phyloP scores from a whole-genome alignment of 73 alveolate genomes.

The Breviolum minutum region DNA sequence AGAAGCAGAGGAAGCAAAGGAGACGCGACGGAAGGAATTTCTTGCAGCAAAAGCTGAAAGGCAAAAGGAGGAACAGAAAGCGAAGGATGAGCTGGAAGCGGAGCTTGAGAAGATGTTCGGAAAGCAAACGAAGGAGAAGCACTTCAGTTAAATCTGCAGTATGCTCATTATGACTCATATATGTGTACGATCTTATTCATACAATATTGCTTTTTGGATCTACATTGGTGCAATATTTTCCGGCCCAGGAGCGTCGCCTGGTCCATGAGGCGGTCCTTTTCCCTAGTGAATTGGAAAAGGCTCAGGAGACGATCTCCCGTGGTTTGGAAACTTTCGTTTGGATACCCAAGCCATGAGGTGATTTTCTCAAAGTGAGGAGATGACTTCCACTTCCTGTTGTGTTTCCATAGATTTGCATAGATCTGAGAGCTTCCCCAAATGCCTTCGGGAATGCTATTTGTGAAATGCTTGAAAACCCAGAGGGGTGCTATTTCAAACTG shows the following conservation, averaged over 20 bases:
- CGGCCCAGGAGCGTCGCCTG: background rate
- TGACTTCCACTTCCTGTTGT: no score
- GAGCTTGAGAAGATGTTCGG: slow-evolving; percentile 19
- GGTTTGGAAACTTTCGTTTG: background rate
- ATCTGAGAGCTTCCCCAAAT: no score
- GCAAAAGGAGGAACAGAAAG: background rate
- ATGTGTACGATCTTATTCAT: no score
- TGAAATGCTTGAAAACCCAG: no score
- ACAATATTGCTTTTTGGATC: no score
- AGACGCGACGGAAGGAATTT: background rate
- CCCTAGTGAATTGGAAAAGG: background rate
- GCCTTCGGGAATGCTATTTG: no score
- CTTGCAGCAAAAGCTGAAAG: background rate
- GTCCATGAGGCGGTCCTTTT: background rate
- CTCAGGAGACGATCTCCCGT: background rate
- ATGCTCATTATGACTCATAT: no score
- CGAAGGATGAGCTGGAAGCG: background rate
- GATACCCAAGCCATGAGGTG: background rate
- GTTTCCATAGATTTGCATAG: no score
- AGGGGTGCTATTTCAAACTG: no score
- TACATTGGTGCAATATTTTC: no score
- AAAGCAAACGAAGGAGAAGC: background rate
- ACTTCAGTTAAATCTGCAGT: no score
- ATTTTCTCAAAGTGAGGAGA: no score
- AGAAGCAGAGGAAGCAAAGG: background rate